Evolutionary conservation across 305 asterid genomes (phyloP).

Genomic region (Lippia alba): DNA sequence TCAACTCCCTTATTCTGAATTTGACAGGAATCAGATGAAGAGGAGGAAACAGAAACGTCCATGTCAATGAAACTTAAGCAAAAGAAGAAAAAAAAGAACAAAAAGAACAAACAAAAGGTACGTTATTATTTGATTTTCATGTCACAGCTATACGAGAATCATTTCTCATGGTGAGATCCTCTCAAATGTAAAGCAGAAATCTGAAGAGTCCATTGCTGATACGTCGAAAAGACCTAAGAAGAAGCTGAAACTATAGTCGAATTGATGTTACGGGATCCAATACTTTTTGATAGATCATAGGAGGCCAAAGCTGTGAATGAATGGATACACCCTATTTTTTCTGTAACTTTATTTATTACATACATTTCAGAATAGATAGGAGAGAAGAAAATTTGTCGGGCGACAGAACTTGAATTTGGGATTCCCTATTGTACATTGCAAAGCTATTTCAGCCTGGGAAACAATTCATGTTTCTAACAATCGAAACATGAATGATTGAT

Average conservation of each 20-base stretch:
- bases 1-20: conserved; percentile 31
- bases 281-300: conserved; percentile 18
- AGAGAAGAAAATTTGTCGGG: background rate
- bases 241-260: conserved; percentile 56
- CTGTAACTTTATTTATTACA: background rate
- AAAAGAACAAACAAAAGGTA: conserved; percentile 56
- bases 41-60: conserved; percentile 37
- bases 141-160: conserved; percentile 12
- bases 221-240: conserved; percentile 46
- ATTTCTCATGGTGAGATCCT: conserved; percentile 13
- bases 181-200: conserved; percentile 45
- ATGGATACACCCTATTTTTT: conserved; percentile 17
- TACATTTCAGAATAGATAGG: conserved; percentile 11
- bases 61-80: conserved; percentile 51
- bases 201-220: conserved; percentile 39
- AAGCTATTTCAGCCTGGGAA: background rate
- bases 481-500: background rate
- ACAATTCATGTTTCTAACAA: background rate
- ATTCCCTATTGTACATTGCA: background rate
- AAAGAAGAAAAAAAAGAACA: conserved; percentile 57
- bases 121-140: conserved; percentile 7
- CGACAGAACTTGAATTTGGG: background rate
- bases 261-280: conserved; percentile 9
- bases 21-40: conserved; percentile 52
- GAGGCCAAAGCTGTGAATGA: conserved; percentile 24